A percentile compares a stretch with the other conserved stretches of the same genome.
These are phyloP conservation scores for Apium graveolens DNA, from an alignment of 129 eudicot genomes.

Conservation along the genomic window DNA sequence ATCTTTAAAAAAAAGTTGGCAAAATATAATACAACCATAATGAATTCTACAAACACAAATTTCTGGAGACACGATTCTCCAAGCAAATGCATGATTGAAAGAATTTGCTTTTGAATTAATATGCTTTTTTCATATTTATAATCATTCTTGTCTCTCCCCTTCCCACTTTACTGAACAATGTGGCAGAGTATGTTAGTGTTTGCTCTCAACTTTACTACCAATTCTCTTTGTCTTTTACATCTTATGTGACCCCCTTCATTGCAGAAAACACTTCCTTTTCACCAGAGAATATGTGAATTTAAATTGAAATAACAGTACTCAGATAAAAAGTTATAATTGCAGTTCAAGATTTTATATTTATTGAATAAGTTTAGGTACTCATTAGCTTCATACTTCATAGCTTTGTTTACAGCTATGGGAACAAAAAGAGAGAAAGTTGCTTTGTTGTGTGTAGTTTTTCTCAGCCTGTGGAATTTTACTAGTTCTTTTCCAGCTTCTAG, in stretches of 20 bases:
- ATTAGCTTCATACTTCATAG: background rate
- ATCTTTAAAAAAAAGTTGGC: slow-evolving; percentile 7
- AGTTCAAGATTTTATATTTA: background rate
- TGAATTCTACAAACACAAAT: slow-evolving; percentile 6
- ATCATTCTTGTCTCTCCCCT: slow-evolving; percentile 12
- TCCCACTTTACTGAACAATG: slow-evolving; percentile 23
- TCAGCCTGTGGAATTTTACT: slow-evolving; percentile 39
- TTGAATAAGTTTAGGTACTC: background rate
- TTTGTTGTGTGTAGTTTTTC: slow-evolving; percentile 27
- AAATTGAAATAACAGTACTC: background rate
- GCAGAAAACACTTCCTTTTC: background rate
- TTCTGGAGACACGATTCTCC: slow-evolving; percentile 14
- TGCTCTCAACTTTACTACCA: slow-evolving; percentile 31
- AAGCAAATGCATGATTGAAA: slow-evolving; percentile 28
- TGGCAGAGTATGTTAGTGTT: slow-evolving; percentile 31
- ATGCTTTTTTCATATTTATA: slow-evolving; percentile 4
- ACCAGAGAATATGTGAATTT: background rate
- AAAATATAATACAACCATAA: background rate
- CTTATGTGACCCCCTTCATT: slow-evolving; percentile 14
- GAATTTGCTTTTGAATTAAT: slow-evolving; percentile 15
- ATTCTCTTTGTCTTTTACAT: slow-evolving; percentile 21
- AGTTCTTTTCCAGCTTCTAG: slow-evolving; percentile 55
- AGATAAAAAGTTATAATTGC: background rate
- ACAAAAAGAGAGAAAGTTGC: slow-evolving; percentile 10
- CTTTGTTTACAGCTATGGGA: slow-evolving; percentile 19